phyloP scores from a whole-genome alignment of 345 rosid species.

The Aegle marmelos region DNA sequence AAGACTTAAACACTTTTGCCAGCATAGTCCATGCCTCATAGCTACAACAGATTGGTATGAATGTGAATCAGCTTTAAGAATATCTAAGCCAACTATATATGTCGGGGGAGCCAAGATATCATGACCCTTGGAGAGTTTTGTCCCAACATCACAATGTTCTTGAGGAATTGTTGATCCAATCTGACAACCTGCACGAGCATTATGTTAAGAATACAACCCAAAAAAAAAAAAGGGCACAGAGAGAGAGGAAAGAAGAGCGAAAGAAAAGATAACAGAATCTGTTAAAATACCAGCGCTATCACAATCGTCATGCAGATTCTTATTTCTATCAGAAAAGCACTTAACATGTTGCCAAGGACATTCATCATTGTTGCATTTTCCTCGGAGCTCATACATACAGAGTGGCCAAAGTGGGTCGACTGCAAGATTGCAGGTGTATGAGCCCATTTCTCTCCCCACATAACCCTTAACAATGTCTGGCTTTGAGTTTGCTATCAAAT shows the following conservation, averaged over 20 bases:
- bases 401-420: slow-evolving; percentile 84
- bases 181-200: slow-evolving; percentile 50
- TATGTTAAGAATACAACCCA: slow-evolving; percentile 13
- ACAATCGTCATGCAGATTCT: slow-evolving; percentile 30
- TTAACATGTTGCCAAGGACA: slow-evolving; percentile 93
- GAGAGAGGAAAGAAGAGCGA: too few relatives aligned
- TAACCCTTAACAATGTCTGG: slow-evolving; percentile 20
- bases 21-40: slow-evolving; percentile 47
- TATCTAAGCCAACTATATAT: slow-evolving; percentile 74
- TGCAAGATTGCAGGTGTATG: slow-evolving; percentile 44
- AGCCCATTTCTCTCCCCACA: slow-evolving; percentile 39
- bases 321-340: slow-evolving; percentile 41
- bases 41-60: slow-evolving; percentile 47
- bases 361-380: slow-evolving; percentile 91
- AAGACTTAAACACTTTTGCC: slow-evolving; percentile 71
- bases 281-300: slow-evolving; percentile 36
- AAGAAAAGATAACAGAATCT: slow-evolving; percentile 4
- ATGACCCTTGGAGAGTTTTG: slow-evolving; percentile 29
- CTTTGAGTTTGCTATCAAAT: slow-evolving; percentile 25
- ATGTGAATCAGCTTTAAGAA: slow-evolving; percentile 53
- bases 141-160: slow-evolving; percentile 25
- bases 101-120: slow-evolving; percentile 49
- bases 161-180: slow-evolving; percentile 29
- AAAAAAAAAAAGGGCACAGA: too few relatives aligned
- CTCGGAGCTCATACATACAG: slow-evolving; percentile 91